phyloP scores from a whole-genome alignment of 768 basidiomycete species.

The Tylopilus plumbeoviolaceoides region DNA sequence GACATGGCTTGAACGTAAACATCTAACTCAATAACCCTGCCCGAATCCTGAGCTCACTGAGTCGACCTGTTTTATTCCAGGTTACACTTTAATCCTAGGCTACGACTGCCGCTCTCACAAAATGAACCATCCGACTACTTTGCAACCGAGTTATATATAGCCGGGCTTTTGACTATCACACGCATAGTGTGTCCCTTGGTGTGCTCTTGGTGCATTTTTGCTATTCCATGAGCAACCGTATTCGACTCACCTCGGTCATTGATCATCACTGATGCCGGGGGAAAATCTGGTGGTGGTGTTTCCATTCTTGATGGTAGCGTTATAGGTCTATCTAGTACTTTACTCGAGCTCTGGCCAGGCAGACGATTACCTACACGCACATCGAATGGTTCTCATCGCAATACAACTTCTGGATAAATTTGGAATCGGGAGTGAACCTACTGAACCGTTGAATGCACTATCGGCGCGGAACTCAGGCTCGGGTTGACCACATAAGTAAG shows the following conservation, averaged over 20 bases:
- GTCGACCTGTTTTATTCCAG: neutral
- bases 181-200: constrained; percentile 24
- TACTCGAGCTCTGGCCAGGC: constrained; percentile 1
- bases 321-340: neutral
- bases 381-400: neutral
- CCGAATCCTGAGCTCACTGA: neutral
- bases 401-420: no score
- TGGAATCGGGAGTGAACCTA: no score
- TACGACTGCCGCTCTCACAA: constrained; percentile 17
- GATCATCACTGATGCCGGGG: neutral
- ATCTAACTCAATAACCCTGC: neutral
- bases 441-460: no score
- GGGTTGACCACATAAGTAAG: no score
- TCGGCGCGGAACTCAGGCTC: no score
- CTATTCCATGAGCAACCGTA: constrained; percentile 16
- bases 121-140: constrained; percentile 1
- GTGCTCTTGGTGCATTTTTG: constrained; percentile 16
- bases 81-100: constrained; percentile 1
- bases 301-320: neutral
- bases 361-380: neutral
- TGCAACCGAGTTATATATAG: constrained; percentile 20
- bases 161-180: constrained; percentile 27
- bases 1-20: neutral
- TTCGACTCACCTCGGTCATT: neutral
- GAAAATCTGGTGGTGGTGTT: neutral